A percentile compares a stretch with the other conserved stretches of the same genome.
Conservation (phyloP, 202 grass and related monocot genomes). For the Schoenoplectus tabernaemontani region DNA sequence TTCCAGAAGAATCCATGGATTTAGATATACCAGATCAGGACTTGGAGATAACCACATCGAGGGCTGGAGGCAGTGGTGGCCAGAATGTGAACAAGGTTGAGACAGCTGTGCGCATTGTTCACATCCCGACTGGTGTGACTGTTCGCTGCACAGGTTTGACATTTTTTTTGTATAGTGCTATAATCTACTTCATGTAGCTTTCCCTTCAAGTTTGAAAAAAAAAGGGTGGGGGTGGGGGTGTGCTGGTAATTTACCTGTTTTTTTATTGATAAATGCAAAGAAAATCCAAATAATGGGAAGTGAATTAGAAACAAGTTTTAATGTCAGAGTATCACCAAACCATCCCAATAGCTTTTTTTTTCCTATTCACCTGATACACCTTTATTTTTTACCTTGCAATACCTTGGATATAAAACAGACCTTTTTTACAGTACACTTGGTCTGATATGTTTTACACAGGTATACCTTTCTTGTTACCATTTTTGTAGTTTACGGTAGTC, state of each 20-base stretch:
- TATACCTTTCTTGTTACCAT: not conserved
- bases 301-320: not conserved
- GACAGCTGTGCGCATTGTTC: constrained; percentile 88
- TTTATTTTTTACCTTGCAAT: not conserved
- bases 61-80: constrained; percentile 90
- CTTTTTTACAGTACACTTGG: not conserved
- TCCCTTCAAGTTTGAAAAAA: not conserved
- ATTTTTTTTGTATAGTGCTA: not conserved
- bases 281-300: not conserved
- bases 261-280: not conserved
- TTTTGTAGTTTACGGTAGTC: not conserved
- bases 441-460: not conserved
- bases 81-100: constrained; percentile 99
- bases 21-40: constrained; percentile 95
- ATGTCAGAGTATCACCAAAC: not conserved
- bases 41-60: constrained; percentile 78
- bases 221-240: too few species aligned
- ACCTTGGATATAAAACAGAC: not conserved
- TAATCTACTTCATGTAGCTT: not conserved
- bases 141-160: constrained; percentile 77
- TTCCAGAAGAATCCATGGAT: constrained; percentile 71
- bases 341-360: not conserved
- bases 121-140: constrained; percentile 82
- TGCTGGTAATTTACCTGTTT: not conserved
- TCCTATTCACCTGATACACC: not conserved